Conservation (phyloP, 1,284 basidiomycete genomes). For the Ceratorhiza oryzae-sativae region DNA sequence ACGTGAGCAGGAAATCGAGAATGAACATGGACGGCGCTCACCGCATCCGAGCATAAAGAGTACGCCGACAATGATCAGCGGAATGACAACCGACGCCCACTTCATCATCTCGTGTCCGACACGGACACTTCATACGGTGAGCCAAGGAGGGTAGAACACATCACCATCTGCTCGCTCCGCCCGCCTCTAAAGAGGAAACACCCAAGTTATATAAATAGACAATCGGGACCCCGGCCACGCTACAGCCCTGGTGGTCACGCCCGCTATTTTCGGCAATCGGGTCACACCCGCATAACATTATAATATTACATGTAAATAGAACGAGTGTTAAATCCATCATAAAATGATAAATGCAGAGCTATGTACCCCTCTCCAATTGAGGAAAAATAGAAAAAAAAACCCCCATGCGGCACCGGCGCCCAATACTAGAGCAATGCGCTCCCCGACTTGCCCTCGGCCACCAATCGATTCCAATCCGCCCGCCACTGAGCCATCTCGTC, state of each 20-base stretch:
- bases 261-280: not conserved
- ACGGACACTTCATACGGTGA: constrained; percentile 3
- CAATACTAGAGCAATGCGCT: constrained; percentile 62
- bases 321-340: constrained; percentile 28
- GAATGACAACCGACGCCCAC: constrained; percentile 31
- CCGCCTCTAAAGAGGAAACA: constrained; percentile 1
- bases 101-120: constrained; percentile 26
- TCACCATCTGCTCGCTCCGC: not conserved
- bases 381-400: not conserved
- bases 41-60: constrained; percentile 10
- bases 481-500: constrained; percentile 75
- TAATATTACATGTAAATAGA: constrained; percentile 22
- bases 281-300: not conserved
- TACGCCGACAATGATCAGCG: constrained; percentile 31
- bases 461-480: constrained; percentile 72
- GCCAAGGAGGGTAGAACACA: not conserved
- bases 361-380: not conserved
- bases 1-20: not conserved
- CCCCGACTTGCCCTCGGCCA: constrained; percentile 68
- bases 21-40: not conserved
- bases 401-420: not conserved
- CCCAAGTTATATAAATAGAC: constrained; percentile 33
- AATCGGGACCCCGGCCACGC: not conserved
- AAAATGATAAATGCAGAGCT: not conserved
- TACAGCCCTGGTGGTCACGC: not conserved